A percentile compares a stretch with the other conserved stretches of the same genome.
These are phyloP conservation scores for Cenchrus americanus DNA, from an alignment of 176 grass and related monocot genomes.

Conservation along the genomic window DNA sequence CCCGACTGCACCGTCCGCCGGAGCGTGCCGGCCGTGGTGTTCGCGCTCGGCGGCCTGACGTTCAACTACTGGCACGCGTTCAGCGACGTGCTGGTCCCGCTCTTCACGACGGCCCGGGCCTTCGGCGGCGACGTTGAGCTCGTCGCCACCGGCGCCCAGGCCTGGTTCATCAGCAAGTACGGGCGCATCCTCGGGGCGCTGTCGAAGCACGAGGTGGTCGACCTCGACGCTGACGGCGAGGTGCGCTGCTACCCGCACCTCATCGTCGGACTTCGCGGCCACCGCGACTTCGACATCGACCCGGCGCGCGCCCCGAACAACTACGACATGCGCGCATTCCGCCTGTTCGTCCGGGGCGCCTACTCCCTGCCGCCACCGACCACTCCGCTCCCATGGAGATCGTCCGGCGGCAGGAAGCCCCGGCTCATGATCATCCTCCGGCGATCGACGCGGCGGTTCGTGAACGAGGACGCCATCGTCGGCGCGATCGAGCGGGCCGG, in stretches of 20 bases:
- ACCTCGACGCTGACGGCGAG: background rate
- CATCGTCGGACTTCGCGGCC: constrained; percentile 34
- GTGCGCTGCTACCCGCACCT: constrained; percentile 27
- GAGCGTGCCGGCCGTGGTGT: constrained; percentile 1
- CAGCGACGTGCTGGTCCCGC: constrained; percentile 41
- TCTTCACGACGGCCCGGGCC: constrained; percentile 17
- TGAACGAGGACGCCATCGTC: constrained; percentile 23
- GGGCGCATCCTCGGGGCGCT: background rate
- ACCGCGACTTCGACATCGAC: constrained; percentile 37
- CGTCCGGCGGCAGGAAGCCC: background rate
- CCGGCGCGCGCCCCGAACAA: background rate
- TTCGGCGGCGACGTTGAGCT: constrained; percentile 29
- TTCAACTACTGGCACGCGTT: constrained; percentile 40
- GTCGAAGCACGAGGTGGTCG: background rate
- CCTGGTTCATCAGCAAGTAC: background rate
- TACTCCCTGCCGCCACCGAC: background rate
- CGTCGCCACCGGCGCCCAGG: background rate
- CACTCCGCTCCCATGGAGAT: background rate
- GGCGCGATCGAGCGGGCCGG: constrained; percentile 10
- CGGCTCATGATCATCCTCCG: constrained; percentile 34
- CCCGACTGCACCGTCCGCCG: constrained; percentile 21
- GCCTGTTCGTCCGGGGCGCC: constrained; percentile 1
- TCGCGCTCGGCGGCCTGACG: constrained; percentile 30
- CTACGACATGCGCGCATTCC: constrained; percentile 28
- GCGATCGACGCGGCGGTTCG: constrained; percentile 18